These are phyloP conservation scores for Blastobotrys parvus DNA, from an alignment of 805 yeast genomes.

Conservation along the genomic window DNA sequence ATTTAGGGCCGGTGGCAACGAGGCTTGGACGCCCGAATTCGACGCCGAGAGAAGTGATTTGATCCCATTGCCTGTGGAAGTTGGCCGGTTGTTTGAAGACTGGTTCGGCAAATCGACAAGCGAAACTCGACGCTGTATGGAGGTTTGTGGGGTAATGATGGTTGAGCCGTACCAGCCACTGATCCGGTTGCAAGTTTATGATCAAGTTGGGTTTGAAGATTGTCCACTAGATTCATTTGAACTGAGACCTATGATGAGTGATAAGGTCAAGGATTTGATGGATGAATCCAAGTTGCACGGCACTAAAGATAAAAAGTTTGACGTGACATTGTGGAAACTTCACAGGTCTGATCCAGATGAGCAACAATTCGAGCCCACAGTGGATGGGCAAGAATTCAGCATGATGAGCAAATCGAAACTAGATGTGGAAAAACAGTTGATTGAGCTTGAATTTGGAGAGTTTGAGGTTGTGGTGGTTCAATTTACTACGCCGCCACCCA, in stretches of 20 bases:
- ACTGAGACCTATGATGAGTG: background rate
- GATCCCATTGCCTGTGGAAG: background rate
- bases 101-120: background rate
- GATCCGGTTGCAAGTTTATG: background rate
- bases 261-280: background rate
- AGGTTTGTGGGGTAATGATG: background rate
- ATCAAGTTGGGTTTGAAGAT: background rate
- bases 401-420: background rate
- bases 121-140: background rate
- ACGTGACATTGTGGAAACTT: background rate
- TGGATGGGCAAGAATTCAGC: background rate
- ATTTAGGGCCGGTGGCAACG: background rate
- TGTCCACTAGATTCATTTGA: background rate
- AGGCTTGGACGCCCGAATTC: background rate
- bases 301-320: background rate
- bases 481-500: background rate
- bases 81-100: background rate
- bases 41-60: background rate
- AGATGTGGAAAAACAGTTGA: background rate
- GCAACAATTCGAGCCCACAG: too few species aligned
- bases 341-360: background rate
- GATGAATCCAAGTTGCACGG: background rate
- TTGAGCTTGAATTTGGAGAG: conserved; percentile 1
- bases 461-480: background rate
- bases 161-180: conserved; percentile 1